Conservation (phyloP, 2,329 filamentous ascomycete species). For the Apiospora sp. region DNA sequence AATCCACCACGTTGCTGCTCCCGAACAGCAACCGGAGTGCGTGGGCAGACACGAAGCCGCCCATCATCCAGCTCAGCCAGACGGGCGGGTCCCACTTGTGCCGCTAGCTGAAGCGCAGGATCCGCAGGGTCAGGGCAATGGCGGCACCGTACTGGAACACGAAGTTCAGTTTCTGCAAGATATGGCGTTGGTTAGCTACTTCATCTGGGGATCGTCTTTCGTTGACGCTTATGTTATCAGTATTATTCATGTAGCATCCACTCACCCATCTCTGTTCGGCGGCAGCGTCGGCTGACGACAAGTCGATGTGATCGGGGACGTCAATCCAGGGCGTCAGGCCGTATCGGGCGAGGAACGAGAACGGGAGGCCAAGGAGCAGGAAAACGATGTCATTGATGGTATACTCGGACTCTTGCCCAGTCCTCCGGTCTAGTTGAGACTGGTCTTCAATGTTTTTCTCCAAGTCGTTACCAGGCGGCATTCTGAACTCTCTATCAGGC, state of each 20-base stretch:
- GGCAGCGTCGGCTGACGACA: too few relatives aligned
- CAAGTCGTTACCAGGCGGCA: background rate
- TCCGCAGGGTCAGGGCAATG: background rate
- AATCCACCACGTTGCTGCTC: background rate
- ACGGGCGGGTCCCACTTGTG: background rate
- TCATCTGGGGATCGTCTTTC: too few relatives aligned
- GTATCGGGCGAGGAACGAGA: background rate
- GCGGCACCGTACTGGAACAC: background rate
- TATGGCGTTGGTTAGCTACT: background rate
- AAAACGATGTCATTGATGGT: background rate
- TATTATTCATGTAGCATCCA: too few relatives aligned
- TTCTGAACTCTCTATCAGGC: too few relatives aligned
- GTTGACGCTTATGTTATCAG: background rate
- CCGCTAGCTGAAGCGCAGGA: background rate
- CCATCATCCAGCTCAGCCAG: background rate
- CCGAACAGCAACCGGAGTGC: background rate
- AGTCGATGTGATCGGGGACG: background rate
- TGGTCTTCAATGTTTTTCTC: background rate
- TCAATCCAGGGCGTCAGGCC: constrained; percentile 5
- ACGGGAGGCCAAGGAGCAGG: background rate
- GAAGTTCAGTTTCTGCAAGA: background rate
- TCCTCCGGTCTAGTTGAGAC: background rate
- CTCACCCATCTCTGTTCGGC: background rate
- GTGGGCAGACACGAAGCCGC: background rate
- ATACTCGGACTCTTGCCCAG: background rate